These are phyloP conservation scores for Pseudopithomyces chartarum DNA, from an alignment of 2,329 filamentous ascomycete genomes.

Conservation along the genomic window DNA sequence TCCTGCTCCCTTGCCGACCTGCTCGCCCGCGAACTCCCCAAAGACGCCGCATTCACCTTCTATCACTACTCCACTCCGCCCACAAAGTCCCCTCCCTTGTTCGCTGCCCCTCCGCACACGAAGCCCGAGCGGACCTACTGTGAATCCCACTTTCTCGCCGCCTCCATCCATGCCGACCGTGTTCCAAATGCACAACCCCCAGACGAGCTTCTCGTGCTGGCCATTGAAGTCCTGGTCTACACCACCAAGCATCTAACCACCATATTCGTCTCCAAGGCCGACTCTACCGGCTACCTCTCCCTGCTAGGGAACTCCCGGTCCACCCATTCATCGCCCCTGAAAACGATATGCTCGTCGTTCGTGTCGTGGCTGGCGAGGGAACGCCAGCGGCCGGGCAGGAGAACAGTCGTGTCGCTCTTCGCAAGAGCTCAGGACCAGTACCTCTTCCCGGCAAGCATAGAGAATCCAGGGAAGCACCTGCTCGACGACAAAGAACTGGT, in stretches of 20 bases:
- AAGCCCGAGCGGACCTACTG: constrained; percentile 79
- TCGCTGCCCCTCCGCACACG: constrained; percentile 74
- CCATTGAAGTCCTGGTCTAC: constrained; percentile 87
- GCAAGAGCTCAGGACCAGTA: constrained; percentile 92
- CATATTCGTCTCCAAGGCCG: constrained; percentile 94
- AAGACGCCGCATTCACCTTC: constrained; percentile 66
- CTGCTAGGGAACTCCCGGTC: constrained; percentile 62
- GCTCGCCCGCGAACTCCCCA: constrained; percentile 59
- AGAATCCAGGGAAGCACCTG: constrained; percentile 86
- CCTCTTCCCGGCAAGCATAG: constrained; percentile 87
- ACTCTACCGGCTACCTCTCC: constrained; percentile 87
- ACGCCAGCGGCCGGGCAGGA: constrained; percentile 66
- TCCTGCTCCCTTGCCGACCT: constrained; percentile 45
- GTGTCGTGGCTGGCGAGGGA: constrained; percentile 74
- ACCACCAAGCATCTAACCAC: constrained; percentile 78
- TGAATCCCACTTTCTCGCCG: constrained; percentile 79
- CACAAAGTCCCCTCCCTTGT: constrained; percentile 74
- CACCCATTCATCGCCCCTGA: constrained; percentile 69
- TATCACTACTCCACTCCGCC: constrained; percentile 90
- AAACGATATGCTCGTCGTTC: constrained; percentile 75
- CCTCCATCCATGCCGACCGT: constrained; percentile 54
- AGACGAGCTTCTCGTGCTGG: constrained; percentile 72
- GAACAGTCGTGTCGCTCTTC: constrained; percentile 84
- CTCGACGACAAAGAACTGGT: constrained; percentile 88
- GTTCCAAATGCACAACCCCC: constrained; percentile 19